Conservation (phyloP, 441 rosid genomes). For the Adansonia madagascariensis region DNA sequence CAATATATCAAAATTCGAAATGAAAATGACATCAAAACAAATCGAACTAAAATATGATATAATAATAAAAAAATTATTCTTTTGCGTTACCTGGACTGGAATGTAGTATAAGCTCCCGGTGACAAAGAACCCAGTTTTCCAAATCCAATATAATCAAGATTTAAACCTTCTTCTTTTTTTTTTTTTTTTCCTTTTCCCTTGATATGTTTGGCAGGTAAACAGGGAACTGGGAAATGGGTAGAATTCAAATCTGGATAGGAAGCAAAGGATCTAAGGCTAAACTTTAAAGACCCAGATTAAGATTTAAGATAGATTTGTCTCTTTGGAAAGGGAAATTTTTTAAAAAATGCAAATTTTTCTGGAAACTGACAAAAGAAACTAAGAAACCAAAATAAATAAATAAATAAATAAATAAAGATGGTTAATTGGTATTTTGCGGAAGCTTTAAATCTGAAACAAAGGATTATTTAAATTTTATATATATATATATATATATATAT, state of each 20-base stretch:
- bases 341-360: not conserved
- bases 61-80: not conserved
- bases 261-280: conserved; percentile 18
- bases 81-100: conserved; percentile 1
- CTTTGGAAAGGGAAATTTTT: not conserved
- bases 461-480: not conserved
- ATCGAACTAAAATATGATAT: not conserved
- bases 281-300: conserved; percentile 16
- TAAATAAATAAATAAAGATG: not conserved
- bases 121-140: conserved; percentile 26
- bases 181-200: conserved; percentile 17
- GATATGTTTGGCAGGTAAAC: conserved; percentile 40
- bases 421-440: not conserved
- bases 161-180: conserved; percentile 23
- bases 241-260: conserved; percentile 35
- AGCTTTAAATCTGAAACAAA: conserved; percentile 4
- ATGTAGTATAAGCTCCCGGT: conserved; percentile 34
- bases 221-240: conserved; percentile 28
- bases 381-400: not conserved
- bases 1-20: not conserved
- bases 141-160: conserved; percentile 19
- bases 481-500: no score
- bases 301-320: conserved; percentile 18
- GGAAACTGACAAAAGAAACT: conserved; percentile 20
- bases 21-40: conserved; percentile 18